Base-by-base conservation (phyloP, 768 basidiomycete species). In the Lepiota subincarnata region DNA sequence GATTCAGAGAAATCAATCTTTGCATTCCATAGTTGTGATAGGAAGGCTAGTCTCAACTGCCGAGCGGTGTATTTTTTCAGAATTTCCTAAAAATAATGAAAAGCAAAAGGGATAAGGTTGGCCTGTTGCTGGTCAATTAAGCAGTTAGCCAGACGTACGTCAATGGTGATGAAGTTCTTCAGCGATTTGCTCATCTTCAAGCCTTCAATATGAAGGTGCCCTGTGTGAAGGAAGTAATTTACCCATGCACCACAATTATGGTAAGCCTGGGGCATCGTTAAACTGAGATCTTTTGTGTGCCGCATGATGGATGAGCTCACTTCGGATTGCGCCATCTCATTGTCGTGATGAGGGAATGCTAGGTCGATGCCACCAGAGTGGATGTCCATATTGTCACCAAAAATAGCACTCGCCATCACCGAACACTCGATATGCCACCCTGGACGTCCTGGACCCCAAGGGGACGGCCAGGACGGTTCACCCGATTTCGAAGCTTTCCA, bases 381-480 rank as follows among this genome's bases (percentile, higher is more conserved):
- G 57, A 99, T 94, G 68, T 98, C 97, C 84, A 99, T 90, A 54
- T 84, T 87, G 53, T 86, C 80, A 2, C 95, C 96, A 41, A 98
- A 75, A 44, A 98, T 76, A 28, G 87, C 93, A 58, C 84, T 89
- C 14, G 95, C 95, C 96, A 99, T 99, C 31, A 97, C 96, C 3
- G 92, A 95, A 71, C 96, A 99, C 68, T 99, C 96, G 55, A 99
- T 98, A 67, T 99, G 96, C 96, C 96, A 99, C 13, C 96, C 96
- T 2, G 96, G 96, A 39, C 96, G 80, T n/a, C 95, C 94, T 38
- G 74, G 75, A 14, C 97, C 97, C 97, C 97, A 99, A 4, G 92
- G 88, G 10, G 94, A 97, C 0, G 87, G 83, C 96, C 97, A 99
- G 2, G 86, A 86, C 1, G 97, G 97, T 68, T 99, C 97, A 6